Percentiles rank a stretch among this genome's conserved stretches.
These are phyloP conservation scores for Juncus inflexus DNA, from an alignment of 176 grass and related monocot genomes.

Conservation along the genomic window DNA sequence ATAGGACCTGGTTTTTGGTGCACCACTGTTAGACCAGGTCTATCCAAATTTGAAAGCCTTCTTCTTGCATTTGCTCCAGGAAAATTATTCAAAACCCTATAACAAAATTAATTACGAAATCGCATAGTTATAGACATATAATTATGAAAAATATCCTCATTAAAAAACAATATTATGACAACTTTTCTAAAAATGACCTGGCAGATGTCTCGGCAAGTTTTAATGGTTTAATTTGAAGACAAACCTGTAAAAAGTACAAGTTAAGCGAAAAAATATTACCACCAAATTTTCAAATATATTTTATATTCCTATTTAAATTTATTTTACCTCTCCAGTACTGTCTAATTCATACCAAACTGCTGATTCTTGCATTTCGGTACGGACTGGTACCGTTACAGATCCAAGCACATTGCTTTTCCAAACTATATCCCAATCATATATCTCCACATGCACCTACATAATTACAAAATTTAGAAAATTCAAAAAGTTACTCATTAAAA, in stretches of 20 bases:
- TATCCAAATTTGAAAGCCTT: constrained; percentile 70
- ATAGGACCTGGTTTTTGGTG: constrained; percentile 93
- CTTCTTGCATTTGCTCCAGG: constrained; percentile 69
- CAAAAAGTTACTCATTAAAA: constrained; percentile 4
- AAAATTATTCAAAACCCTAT: constrained; percentile 53
- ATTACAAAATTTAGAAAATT: constrained; percentile 10
- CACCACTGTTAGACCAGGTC: constrained; percentile 77
- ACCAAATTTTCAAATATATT: neutral
- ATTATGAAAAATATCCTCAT: neutral
- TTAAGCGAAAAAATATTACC: neutral
- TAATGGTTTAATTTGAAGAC: constrained; percentile 84
- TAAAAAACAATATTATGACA: constrained; percentile 17
- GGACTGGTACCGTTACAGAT: constrained; percentile 69
- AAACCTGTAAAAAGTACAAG: constrained; percentile 50
- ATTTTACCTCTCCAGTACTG: constrained; percentile 72
- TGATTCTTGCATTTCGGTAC: constrained; percentile 57
- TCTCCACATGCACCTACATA: constrained; percentile 76
- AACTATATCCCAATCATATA: constrained; percentile 99
- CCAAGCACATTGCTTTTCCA: constrained; percentile 98
- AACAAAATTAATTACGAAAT: neutral
- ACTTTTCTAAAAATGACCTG: constrained; percentile 39
- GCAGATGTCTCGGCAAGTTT: constrained; percentile 62
- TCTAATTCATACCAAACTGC: constrained; percentile 72
- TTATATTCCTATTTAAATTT: constrained; percentile 10
- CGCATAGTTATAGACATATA: constrained; percentile 3